These are phyloP conservation scores for Calonectria fujianensis DNA, from an alignment of 2,329 filamentous ascomycete species.

Conservation along the genomic window DNA sequence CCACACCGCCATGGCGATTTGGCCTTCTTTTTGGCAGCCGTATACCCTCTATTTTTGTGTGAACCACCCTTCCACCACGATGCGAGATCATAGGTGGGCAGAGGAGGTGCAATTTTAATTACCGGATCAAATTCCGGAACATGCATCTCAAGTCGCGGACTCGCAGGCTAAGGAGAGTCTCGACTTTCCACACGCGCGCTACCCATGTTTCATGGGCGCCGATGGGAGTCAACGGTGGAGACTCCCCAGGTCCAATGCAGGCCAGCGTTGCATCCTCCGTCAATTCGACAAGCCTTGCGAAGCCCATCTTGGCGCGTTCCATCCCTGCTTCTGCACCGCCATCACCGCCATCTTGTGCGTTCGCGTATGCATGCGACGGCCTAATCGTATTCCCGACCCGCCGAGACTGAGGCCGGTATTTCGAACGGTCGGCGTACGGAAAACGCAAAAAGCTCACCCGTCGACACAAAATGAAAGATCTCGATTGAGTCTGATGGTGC, in stretches of 20 bases:
- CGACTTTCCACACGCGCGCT: background rate
- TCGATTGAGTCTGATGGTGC: background rate
- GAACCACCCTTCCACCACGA: background rate
- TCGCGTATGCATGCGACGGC: background rate
- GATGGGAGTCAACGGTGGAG: conserved; percentile 4
- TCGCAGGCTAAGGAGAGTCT: background rate
- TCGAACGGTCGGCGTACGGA: background rate
- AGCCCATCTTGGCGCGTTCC: background rate
- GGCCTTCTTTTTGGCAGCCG: background rate
- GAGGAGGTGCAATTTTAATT: conserved; percentile 7
- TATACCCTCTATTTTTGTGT: background rate
- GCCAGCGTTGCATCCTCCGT: background rate
- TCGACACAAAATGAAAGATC: background rate
- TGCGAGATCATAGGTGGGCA: background rate
- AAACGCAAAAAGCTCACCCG: background rate
- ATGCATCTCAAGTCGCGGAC: background rate
- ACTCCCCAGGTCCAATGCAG: background rate
- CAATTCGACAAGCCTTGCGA: background rate
- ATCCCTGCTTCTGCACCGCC: background rate
- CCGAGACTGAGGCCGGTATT: background rate
- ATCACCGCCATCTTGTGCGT: background rate
- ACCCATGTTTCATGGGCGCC: background rate
- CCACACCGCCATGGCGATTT: background rate
- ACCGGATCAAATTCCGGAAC: background rate
- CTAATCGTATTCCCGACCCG: background rate